Percentiles rank a stretch among this genome's conserved stretches.
Conservation (phyloP, 2,329 filamentous ascomycete species). For the Diplodia seriata region DNA sequence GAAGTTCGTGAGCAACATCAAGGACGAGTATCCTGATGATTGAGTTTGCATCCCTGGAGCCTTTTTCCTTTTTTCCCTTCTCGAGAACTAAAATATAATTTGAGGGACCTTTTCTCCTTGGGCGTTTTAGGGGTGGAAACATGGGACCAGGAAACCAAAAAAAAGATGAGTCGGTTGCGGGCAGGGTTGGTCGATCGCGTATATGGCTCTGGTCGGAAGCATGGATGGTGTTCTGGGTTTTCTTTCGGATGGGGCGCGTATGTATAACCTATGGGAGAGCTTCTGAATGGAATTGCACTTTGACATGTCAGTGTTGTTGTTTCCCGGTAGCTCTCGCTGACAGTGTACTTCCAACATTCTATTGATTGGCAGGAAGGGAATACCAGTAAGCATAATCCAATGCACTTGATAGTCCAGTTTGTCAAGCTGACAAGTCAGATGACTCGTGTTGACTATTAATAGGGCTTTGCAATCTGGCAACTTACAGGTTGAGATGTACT, state of each 20-base stretch:
- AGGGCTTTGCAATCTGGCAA: too few relatives aligned
- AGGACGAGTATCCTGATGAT: conserved; percentile 86
- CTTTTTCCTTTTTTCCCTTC: too few relatives aligned
- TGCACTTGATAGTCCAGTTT: too few relatives aligned
- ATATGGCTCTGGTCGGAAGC: not conserved
- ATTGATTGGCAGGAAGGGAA: too few relatives aligned
- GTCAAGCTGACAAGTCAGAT: too few relatives aligned
- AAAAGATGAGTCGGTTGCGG: not conserved
- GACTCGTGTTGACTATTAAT: too few relatives aligned
- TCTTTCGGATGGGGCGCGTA: not conserved
- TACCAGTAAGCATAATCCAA: too few relatives aligned
- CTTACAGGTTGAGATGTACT: too few relatives aligned
- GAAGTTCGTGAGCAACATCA: conserved; percentile 82
- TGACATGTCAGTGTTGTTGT: too few relatives aligned
- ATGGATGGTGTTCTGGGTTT: not conserved
- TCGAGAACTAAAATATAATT: not conserved
- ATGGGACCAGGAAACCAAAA: conserved; percentile 1
- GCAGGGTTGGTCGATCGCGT: not conserved
- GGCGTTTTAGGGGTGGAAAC: not conserved
- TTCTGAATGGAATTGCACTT: too few relatives aligned
- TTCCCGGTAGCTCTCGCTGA: too few relatives aligned
- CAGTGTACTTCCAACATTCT: too few relatives aligned
- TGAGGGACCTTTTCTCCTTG: not conserved
- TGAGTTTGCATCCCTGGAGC: not conserved
- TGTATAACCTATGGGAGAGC: not conserved